Evolutionary conservation across 2,329 filamentous ascomycete species (phyloP).

Genomic region (Orbilia javanica): DNA sequence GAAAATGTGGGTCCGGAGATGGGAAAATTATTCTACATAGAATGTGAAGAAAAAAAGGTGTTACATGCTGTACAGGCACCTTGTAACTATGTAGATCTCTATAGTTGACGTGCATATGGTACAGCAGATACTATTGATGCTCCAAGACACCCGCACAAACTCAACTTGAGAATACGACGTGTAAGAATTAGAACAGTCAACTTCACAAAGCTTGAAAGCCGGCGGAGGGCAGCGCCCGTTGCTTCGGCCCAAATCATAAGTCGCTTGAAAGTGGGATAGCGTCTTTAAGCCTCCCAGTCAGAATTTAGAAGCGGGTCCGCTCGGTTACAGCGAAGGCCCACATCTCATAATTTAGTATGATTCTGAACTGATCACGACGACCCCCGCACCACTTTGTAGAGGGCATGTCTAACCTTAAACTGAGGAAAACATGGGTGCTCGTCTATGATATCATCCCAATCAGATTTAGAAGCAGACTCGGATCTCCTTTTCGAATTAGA

Average conservation of each 20-base stretch:
- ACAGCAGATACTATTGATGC: no score
- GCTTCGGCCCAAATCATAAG: background rate
- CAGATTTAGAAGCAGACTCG: background rate
- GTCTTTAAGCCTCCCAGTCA: background rate
- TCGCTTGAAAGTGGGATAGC: background rate
- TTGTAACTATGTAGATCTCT: no score
- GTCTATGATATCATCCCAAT: background rate
- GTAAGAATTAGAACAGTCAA: no score
- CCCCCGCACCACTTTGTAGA: conserved; percentile 1
- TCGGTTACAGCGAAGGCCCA: background rate
- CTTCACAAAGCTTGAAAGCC: background rate
- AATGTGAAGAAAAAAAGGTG: background rate
- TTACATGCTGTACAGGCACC: no score
- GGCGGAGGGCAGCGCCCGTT: background rate
- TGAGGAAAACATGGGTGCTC: background rate
- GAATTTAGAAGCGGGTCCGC: conserved; percentile 1
- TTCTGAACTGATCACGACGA: background rate
- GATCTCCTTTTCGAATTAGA: background rate
- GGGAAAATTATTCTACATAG: background rate
- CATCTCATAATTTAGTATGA: background rate
- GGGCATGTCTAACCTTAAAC: background rate
- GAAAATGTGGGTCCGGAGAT: background rate
- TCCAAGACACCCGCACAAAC: no score
- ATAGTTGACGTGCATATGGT: background rate
- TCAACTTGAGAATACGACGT: no score